Conservation (phyloP, 2,329 filamentous ascomycete species). For the Aureobasidium sp. region DNA sequence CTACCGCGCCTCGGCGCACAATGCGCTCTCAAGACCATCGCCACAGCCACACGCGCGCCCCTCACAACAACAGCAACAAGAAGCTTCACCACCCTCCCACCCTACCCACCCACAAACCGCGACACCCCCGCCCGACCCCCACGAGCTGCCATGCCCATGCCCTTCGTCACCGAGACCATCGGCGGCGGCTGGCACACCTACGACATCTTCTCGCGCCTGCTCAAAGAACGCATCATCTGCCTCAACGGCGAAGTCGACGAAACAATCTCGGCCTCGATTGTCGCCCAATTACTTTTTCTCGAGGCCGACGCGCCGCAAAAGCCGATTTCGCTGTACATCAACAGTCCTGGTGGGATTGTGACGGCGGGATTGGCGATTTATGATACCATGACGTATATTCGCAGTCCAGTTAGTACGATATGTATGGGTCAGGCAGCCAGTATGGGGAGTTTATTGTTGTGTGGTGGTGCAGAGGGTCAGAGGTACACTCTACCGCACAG, state of each 20-base stretch:
- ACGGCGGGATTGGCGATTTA: constrained; percentile 84
- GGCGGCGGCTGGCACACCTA: constrained; percentile 46
- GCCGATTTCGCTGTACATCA: constrained; percentile 95
- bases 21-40: background rate
- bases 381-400: constrained; percentile 98
- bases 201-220: constrained; percentile 42
- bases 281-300: constrained; percentile 93
- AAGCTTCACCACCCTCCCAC: constrained; percentile 18
- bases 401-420: constrained; percentile 85
- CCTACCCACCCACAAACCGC: constrained; percentile 22
- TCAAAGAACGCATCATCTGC: constrained; percentile 83
- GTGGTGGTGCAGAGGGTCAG: constrained; percentile 77
- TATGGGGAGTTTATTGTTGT: constrained; percentile 86
- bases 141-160: constrained; percentile 39
- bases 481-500: constrained; percentile 87
- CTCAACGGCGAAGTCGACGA: constrained; percentile 90
- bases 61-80: background rate
- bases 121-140: constrained; percentile 24
- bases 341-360: constrained; percentile 89
- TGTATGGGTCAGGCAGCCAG: constrained; percentile 91
- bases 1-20: constrained; percentile 5
- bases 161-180: constrained; percentile 45
- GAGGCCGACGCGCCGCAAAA: constrained; percentile 94
- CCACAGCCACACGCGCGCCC: background rate
- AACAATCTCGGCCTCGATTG: constrained; percentile 82